Conservation (phyloP, 1,284 basidiomycete species). For the Ceratobasidium sp. region DNA sequence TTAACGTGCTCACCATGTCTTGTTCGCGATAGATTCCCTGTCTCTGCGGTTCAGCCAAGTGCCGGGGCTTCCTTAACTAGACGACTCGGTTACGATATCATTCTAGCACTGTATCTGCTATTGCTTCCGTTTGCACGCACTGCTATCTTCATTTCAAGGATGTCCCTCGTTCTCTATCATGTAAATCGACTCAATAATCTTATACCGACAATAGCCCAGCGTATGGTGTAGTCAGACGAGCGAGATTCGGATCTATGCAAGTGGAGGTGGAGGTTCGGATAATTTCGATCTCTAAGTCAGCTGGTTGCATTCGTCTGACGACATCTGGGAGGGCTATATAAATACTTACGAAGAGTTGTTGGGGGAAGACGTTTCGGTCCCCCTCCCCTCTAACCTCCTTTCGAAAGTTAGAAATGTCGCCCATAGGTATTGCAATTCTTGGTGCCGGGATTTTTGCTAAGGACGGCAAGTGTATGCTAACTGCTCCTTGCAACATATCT, state of each 20-base stretch:
- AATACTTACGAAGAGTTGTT: neutral
- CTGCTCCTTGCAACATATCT: neutral
- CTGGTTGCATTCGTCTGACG: neutral
- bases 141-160: constrained; percentile 27
- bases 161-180: constrained; percentile 10
- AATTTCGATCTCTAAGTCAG: constrained; percentile 16
- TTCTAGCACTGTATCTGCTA: constrained; percentile 34
- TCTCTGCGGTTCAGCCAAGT: constrained; percentile 86
- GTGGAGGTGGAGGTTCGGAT: constrained; percentile 11
- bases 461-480: constrained; percentile 60
- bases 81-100: constrained; percentile 1
- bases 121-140: constrained; percentile 17
- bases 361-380: neutral
- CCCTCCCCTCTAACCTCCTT: neutral
- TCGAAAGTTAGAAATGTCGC: neutral
- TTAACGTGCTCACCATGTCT: constrained; percentile 49
- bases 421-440: constrained; percentile 68
- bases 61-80: constrained; percentile 90
- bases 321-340: neutral
- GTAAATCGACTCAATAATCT: constrained; percentile 39
- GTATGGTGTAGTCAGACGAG: neutral
- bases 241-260: neutral
- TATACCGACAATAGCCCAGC: constrained; percentile 16
- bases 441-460: constrained; percentile 79
- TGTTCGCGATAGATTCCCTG: constrained; percentile 71